Conservation (phyloP, 345 rosid species). For the Abelmoschus esculentus region DNA sequence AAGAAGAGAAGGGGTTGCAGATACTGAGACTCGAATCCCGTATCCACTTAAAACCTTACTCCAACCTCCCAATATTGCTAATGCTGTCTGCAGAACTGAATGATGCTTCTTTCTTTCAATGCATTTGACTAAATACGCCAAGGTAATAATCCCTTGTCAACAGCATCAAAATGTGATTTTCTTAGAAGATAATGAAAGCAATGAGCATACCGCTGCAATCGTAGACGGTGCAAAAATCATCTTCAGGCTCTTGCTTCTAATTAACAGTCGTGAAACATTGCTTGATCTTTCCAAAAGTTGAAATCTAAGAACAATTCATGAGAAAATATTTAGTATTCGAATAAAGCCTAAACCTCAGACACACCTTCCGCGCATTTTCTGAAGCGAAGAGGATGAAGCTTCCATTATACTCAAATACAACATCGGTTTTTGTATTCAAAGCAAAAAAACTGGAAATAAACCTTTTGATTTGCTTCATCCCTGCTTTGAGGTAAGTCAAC, state of each 20-base stretch:
- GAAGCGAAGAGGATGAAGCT: neutral
- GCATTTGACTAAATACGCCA: no score
- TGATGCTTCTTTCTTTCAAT: no score
- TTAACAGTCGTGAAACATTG: conserved; percentile 11
- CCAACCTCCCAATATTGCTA: no score
- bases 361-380: neutral
- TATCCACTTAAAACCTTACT: no score
- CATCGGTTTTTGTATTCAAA: neutral
- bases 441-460: neutral
- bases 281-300: conserved; percentile 25
- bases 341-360: neutral
- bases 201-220: conserved; percentile 35
- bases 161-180: neutral
- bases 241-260: conserved; percentile 34
- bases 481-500: conserved; percentile 38
- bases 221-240: conserved; percentile 55
- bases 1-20: no score
- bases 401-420: neutral
- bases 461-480: conserved; percentile 10
- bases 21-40: no score
- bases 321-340: neutral
- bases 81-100: no score
- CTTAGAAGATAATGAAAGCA: neutral
- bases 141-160: no score
- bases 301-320: conserved; percentile 20